Evolutionary conservation across 345 rosid species (phyloP).

Genomic region (Arabidopsis arenosa): DNA sequence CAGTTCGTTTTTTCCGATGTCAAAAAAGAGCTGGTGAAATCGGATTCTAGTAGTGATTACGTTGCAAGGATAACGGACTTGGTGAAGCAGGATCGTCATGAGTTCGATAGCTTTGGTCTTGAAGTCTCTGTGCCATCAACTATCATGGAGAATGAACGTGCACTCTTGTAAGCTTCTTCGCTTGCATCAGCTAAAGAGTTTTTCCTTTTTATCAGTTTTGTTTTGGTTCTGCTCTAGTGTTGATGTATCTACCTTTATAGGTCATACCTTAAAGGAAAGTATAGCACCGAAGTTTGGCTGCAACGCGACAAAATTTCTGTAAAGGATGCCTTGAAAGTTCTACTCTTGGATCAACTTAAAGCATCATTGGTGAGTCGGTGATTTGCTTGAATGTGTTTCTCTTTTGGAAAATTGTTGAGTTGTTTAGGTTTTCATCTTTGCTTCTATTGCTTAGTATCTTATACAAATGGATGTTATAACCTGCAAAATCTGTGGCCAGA

Average conservation of each 20-base stretch:
- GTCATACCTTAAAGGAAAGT: conserved; percentile 62
- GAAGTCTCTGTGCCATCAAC: conserved; percentile 71
- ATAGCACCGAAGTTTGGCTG: conserved; percentile 64
- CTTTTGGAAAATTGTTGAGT: conserved; percentile 16
- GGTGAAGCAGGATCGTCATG: conserved; percentile 67
- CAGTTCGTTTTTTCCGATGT: conserved; percentile 63
- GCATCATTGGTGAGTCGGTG: conserved; percentile 59
- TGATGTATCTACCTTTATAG: conserved; percentile 48
- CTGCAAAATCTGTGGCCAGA: conserved; percentile 3
- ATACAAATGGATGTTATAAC: neutral
- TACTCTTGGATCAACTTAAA: conserved; percentile 59
- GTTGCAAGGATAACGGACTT: conserved; percentile 55
- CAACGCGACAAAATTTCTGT: conserved; percentile 53
- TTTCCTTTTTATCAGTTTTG: neutral
- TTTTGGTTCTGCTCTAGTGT: neutral
- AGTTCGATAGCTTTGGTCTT: conserved; percentile 69
- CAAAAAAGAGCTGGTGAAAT: conserved; percentile 45
- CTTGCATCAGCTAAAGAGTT: conserved; percentile 7
- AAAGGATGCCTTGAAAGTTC: conserved; percentile 77
- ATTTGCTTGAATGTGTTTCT: conserved; percentile 17
- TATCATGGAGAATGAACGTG: conserved; percentile 61
- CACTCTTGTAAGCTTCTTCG: conserved; percentile 57
- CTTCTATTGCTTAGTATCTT: conserved; percentile 3
- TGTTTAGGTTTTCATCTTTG: conserved; percentile 23
- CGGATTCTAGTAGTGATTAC: conserved; percentile 51